Conservation (phyloP, 2,329 filamentous ascomycete species). For the Scedosporium dehoogii region DNA sequence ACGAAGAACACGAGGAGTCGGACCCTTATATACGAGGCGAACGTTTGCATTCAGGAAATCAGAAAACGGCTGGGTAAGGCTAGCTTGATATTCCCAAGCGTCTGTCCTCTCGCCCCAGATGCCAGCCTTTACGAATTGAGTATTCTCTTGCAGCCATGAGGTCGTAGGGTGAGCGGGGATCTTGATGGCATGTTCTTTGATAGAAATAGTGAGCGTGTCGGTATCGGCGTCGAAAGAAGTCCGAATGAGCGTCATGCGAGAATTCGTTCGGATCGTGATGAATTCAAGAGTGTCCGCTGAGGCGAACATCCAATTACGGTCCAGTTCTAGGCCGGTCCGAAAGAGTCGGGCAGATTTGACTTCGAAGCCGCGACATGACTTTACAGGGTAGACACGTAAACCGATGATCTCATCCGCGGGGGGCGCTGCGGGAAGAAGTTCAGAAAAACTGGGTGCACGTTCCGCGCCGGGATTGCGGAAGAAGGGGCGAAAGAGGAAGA, state of each 20-base stretch:
- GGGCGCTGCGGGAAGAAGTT: slow-evolving; percentile 1
- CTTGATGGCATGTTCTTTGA: slow-evolving; percentile 30
- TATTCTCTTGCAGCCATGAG: slow-evolving; percentile 44
- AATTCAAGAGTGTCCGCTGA: slow-evolving; percentile 42
- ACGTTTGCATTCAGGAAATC: slow-evolving; percentile 46
- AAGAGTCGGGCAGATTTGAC: slow-evolving; percentile 40
- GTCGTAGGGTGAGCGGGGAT: slow-evolving; percentile 44
- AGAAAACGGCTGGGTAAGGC: slow-evolving; percentile 42
- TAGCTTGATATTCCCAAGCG: slow-evolving; percentile 39
- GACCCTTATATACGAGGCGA: slow-evolving; percentile 51
- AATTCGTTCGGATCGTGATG: slow-evolving; percentile 50
- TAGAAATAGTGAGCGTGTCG: slow-evolving; percentile 37
- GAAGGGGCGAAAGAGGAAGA: not conserved
- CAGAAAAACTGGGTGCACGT: not conserved
- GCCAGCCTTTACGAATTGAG: slow-evolving; percentile 34
- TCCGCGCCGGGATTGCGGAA: not conserved
- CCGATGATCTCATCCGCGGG: slow-evolving; percentile 15
- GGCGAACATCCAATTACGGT: slow-evolving; percentile 59
- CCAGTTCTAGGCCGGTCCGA: slow-evolving; percentile 48
- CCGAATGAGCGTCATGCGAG: slow-evolving; percentile 50
- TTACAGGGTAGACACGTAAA: slow-evolving; percentile 53
- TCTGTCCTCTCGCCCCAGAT: slow-evolving; percentile 53
- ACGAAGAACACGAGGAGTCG: slow-evolving; percentile 40
- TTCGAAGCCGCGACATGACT: slow-evolving; percentile 54
- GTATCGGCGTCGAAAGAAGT: slow-evolving; percentile 20